Base-by-base conservation (phyloP, 148 eudicot species). In the Rheum nobile region DNA sequence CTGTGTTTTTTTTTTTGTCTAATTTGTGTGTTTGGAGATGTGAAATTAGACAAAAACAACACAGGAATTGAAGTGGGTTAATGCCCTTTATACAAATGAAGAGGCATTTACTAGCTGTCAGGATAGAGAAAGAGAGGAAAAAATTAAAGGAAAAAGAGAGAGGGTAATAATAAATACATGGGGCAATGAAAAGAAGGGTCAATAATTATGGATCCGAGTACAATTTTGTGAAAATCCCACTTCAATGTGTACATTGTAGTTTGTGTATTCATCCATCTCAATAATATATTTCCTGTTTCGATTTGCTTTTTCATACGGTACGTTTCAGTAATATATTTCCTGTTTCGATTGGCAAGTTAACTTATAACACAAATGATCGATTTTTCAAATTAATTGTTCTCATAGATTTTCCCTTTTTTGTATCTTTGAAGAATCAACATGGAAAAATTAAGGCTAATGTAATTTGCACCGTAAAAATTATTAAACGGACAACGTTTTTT, bases 11-110 rank as follows among this genome's bases (percentile, higher is more conserved):
- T 16, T 50, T 19, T n/a, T 50, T 47, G 54, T 47, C 0, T 47
- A 0, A 1, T 19, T 47, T 47, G 6, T 16, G 21, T 54, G 2
- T 54, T 21, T 19, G 22, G 55, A n/a, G 59, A 21, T 54, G 12
- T 21, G 61, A 54, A 21, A 21, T 21, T 17, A 16, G 7, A 54
- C 3, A 54, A 8, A 22, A 21, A 54, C 21, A 21, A 21, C 10
- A 54, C 26, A 52, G 6, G 28, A 54, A 5, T 57, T 57, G 67
- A 57, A 28, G 34, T 26, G 67, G 67, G 67, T 57, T 57, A 57
- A 57, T 57, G 67, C 67, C 67, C 34, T 57, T 57, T 57, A 57
- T 57, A 57, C 67, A 57, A 57, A 24, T 26, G 67, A 57, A 57
- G 16, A 57, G 12, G 32, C 67, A 57, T 57, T 57, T 57, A 57